These are phyloP conservation scores for Myriosclerotinia curreyana DNA, from an alignment of 2,329 filamentous ascomycete genomes.

Conservation along the genomic window DNA sequence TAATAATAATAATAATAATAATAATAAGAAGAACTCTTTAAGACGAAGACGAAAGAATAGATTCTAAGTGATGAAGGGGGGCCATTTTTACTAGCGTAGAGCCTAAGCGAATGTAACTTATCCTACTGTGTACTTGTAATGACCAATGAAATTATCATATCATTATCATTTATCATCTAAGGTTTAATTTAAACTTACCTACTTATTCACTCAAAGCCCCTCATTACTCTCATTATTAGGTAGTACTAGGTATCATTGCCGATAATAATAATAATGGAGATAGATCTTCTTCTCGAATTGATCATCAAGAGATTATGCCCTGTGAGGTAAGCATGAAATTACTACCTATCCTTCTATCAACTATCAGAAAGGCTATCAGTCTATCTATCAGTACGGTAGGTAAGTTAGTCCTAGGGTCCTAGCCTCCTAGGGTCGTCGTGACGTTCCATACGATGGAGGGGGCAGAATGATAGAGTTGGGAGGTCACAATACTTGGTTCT, in stretches of 20 bases:
- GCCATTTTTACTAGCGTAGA: too few species aligned
- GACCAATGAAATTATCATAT: background rate
- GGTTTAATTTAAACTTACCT: background rate
- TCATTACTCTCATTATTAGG: too few species aligned
- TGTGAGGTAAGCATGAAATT: slow-evolving; percentile 9
- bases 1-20: too few species aligned
- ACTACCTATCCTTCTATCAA: slow-evolving; percentile 3
- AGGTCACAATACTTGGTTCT: background rate
- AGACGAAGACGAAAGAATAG: too few species aligned
- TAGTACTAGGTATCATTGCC: too few species aligned
- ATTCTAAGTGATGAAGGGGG: too few species aligned
- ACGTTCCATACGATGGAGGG: slow-evolving; percentile 21
- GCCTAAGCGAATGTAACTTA: too few species aligned
- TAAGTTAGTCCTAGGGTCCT: background rate
- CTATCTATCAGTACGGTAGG: too few species aligned
- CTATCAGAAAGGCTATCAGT: slow-evolving; percentile 5
- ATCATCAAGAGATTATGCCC: background rate
- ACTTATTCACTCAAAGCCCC: background rate
- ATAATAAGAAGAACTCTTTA: too few species aligned
- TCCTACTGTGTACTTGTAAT: too few species aligned
- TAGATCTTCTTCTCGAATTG: background rate
- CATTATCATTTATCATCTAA: background rate
- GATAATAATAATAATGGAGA: too few species aligned
- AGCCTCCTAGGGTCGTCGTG: slow-evolving; percentile 16
- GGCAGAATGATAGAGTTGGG: background rate